Conservation (phyloP, 148 eudicot species). For the Linanthus parryae region DNA sequence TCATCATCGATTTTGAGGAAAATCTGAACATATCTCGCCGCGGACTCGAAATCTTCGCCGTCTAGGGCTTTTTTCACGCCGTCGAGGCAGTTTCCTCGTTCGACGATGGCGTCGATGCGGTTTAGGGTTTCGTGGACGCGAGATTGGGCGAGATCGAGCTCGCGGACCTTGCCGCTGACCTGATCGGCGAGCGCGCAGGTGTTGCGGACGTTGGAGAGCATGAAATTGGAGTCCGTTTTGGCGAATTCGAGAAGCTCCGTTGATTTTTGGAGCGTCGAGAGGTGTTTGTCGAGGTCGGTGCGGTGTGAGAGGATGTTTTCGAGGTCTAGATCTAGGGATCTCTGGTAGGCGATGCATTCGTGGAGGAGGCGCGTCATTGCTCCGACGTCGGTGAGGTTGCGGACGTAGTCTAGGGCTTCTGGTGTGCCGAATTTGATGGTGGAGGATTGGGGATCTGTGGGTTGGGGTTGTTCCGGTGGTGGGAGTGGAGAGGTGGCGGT, state of each 20-base stretch:
- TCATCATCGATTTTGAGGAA: slow-evolving; percentile 66
- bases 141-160: slow-evolving; percentile 83
- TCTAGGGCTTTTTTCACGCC: slow-evolving; percentile 50
- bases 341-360: slow-evolving; percentile 84
- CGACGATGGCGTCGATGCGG: slow-evolving; percentile 69
- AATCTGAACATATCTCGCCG: slow-evolving; percentile 46
- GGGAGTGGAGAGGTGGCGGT: no score
- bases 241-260: slow-evolving; percentile 51
- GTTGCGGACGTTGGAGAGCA: slow-evolving; percentile 65
- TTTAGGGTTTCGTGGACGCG: slow-evolving; percentile 65
- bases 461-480: no score
- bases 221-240: slow-evolving; percentile 44
- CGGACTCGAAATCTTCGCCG: slow-evolving; percentile 63
- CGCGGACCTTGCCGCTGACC: slow-evolving; percentile 78
- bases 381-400: slow-evolving; percentile 69
- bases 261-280: slow-evolving; percentile 50
- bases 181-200: slow-evolving; percentile 70
- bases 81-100: slow-evolving; percentile 55
- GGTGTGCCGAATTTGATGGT: slow-evolving; percentile 39
- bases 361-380: slow-evolving; percentile 87
- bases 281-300: slow-evolving; percentile 58
- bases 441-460: no score
- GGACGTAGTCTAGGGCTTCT: slow-evolving; percentile 45
- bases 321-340: slow-evolving; percentile 60
- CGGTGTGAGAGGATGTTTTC: slow-evolving; percentile 57